phyloP scores from a whole-genome alignment of 2,329 filamentous ascomycete species.

The Ascochyta rabiei region DNA sequence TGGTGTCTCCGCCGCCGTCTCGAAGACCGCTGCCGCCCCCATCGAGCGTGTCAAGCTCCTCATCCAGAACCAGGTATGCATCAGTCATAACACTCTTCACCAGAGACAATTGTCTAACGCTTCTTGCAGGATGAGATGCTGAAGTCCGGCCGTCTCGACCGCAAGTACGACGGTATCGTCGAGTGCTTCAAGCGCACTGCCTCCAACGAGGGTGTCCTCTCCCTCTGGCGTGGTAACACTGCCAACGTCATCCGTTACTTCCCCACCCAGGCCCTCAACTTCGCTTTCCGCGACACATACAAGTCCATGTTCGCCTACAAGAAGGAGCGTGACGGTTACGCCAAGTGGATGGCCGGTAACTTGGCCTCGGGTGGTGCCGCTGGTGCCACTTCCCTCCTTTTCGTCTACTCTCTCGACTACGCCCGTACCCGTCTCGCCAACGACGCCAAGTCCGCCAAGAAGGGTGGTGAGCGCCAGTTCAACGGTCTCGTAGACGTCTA shows the following conservation, averaged over 20 bases:
- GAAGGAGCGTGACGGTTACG: slow-evolving; percentile 99
- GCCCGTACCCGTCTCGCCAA: slow-evolving; percentile 99
- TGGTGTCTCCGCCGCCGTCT: slow-evolving; percentile 99
- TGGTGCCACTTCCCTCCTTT: slow-evolving; percentile 99
- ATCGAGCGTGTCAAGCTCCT: slow-evolving; percentile 99
- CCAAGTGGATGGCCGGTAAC: slow-evolving; percentile 99
- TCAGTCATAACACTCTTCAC: slow-evolving; percentile 32
- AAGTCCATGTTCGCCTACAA: slow-evolving; percentile 99
- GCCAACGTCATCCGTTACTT: slow-evolving; percentile 99
- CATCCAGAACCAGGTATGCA: slow-evolving; percentile 98
- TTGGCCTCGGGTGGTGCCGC: slow-evolving; percentile 99
- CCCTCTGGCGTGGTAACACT: slow-evolving; percentile 99
- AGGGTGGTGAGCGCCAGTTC: slow-evolving; percentile 98
- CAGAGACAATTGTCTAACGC: slow-evolving; percentile 26
- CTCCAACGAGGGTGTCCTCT: slow-evolving; percentile 88
- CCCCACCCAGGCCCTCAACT: slow-evolving; percentile 99
- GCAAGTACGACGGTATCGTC: slow-evolving; percentile 89
- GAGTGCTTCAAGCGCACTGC: slow-evolving; percentile 97
- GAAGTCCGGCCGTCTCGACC: slow-evolving; percentile 96
- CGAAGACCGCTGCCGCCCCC: slow-evolving; percentile 99
- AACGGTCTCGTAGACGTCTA: slow-evolving; percentile 99
- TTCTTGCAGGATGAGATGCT: slow-evolving; percentile 94
- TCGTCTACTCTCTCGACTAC: slow-evolving; percentile 99
- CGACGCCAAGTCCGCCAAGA: slow-evolving; percentile 98
- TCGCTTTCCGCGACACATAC: slow-evolving; percentile 99